A percentile compares a stretch with the other conserved stretches of the same genome.
Evolutionary conservation across 2,329 filamentous ascomycete genomes (phyloP).

Genomic region (Aspergillus texensis): DNA sequence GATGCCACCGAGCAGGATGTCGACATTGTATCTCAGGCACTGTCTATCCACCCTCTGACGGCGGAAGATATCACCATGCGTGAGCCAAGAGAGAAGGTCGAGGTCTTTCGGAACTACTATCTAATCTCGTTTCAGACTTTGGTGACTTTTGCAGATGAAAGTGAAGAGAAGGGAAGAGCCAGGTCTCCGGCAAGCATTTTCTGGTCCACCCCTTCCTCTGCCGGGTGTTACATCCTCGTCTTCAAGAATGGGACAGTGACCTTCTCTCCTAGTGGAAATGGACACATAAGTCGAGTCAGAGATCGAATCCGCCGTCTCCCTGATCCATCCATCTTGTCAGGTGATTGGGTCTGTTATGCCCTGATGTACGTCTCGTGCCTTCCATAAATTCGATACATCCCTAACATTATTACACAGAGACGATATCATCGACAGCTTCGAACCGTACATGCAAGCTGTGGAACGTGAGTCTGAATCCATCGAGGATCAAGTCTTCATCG

Average conservation of each 20-base stretch:
- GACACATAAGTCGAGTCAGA: constrained; percentile 81
- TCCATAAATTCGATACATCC: neutral
- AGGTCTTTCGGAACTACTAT: constrained; percentile 94
- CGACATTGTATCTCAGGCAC: constrained; percentile 80
- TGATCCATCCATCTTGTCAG: constrained; percentile 87
- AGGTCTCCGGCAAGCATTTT: constrained; percentile 47
- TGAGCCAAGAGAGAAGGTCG: constrained; percentile 95
- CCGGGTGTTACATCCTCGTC: constrained; percentile 93
- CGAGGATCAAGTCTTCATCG: constrained; percentile 92
- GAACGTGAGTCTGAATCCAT: constrained; percentile 87
- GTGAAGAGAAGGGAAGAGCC: constrained; percentile 70
- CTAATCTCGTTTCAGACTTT: constrained; percentile 93
- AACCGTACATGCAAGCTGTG: constrained; percentile 79
- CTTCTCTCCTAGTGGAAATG: constrained; percentile 85
- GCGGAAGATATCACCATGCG: constrained; percentile 93
- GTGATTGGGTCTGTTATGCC: constrained; percentile 98
- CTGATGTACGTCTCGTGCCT: constrained; percentile 68
- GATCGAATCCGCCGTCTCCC: constrained; percentile 86
- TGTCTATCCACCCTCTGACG: constrained; percentile 90
- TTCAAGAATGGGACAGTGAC: constrained; percentile 91
- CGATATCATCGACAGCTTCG: constrained; percentile 94
- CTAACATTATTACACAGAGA: constrained; percentile 58
- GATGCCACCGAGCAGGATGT: constrained; percentile 86
- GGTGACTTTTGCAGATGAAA: constrained; percentile 61
- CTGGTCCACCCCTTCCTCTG: constrained; percentile 66